A percentile compares a stretch with the other conserved stretches of the same genome.
phyloP scores from a whole-genome alignment of 208 protist species.

The Leptomonas seymouri region DNA sequence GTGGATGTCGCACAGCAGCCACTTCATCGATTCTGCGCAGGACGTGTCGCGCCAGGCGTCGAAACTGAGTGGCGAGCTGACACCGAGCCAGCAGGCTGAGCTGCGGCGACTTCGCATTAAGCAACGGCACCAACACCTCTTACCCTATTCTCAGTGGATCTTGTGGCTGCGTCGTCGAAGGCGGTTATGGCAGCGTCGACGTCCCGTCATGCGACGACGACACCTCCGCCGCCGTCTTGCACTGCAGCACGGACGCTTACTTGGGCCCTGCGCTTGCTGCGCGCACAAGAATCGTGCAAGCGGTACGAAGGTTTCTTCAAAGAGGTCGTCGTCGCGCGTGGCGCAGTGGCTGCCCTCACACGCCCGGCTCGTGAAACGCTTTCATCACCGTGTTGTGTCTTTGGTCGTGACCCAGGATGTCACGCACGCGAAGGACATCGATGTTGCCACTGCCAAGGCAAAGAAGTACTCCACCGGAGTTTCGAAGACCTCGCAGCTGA shows the following conservation, averaged over 20 bases:
- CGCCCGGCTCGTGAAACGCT: constrained; percentile 40
- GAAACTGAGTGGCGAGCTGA: neutral
- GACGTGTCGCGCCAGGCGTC: constrained; percentile 1
- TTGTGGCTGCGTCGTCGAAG: constrained; percentile 46
- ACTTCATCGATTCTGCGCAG: neutral
- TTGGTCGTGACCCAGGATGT: constrained; percentile 17
- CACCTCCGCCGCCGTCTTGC: constrained; percentile 16
- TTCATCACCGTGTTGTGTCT: constrained; percentile 34
- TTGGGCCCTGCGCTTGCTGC: constrained; percentile 37
- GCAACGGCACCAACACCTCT: constrained; percentile 38
- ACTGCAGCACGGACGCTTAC: constrained; percentile 27
- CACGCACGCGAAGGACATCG: neutral
- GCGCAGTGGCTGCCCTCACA: constrained; percentile 70
- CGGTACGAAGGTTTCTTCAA: neutral
- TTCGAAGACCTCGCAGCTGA: neutral
- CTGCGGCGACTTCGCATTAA: constrained; percentile 31
- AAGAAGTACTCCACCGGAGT: neutral
- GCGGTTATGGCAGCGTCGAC: constrained; percentile 46
- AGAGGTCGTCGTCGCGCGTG: neutral
- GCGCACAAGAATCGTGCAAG: neutral
- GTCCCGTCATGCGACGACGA: constrained; percentile 23
- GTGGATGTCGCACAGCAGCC: constrained; percentile 8
- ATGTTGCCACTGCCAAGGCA: neutral
- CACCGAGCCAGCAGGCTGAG: constrained; percentile 15
- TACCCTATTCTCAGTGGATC: constrained; percentile 48